Base-by-base conservation (phyloP, 2,329 filamentous ascomycete genomes). In the Neonectria sp. region DNA sequence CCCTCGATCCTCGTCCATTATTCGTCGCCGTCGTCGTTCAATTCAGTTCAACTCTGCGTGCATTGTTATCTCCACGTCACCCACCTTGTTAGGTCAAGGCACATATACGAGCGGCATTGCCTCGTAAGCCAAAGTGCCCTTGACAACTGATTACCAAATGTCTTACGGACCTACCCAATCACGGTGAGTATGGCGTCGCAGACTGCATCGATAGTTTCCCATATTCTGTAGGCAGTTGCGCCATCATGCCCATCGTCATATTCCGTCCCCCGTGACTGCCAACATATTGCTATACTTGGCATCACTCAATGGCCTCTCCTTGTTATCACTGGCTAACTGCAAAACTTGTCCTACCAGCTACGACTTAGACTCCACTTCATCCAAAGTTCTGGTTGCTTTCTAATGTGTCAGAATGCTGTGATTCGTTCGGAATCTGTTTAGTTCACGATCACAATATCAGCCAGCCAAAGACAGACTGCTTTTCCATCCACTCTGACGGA, bases 21-120 rank as follows among this genome's bases (percentile, higher is more conserved):
- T 31, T 48, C 49, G 21, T 40, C 55, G 48, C 49, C 31, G 17
- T 31, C 3, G 24, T 40, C 48, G 40, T 48, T 45, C 35, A 1
- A 15, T 45, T 33, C 33, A 51, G 27, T 2, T 7, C n/a, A 12
- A 53, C 17, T 21, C 51, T 21, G 6, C 21, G 51, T 7, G 17
- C 29, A 8, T n/a, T n/a, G 31, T 53, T 8, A 24, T 24, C 51
- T 53, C 51, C 31, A 53, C 29, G 11, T 7, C 49, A 24, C 31
- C 29, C 49, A 24, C 31, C 29, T 33, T 12, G 51, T 35, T 37
- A 15, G 29, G 11, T 31, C 31, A 53, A n/a, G n/a, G 29, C 51
- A 62, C 27, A 35, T 53, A 57, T 49, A 55, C 58, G 52, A 66
- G 63, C 24, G 21, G 17, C 51, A 24, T 51, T 24, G 51, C 51